A percentile compares a stretch with the other conserved stretches of the same genome.
Conservation (phyloP, 768 basidiomycete genomes). For the Crassisporium funariophilum region DNA sequence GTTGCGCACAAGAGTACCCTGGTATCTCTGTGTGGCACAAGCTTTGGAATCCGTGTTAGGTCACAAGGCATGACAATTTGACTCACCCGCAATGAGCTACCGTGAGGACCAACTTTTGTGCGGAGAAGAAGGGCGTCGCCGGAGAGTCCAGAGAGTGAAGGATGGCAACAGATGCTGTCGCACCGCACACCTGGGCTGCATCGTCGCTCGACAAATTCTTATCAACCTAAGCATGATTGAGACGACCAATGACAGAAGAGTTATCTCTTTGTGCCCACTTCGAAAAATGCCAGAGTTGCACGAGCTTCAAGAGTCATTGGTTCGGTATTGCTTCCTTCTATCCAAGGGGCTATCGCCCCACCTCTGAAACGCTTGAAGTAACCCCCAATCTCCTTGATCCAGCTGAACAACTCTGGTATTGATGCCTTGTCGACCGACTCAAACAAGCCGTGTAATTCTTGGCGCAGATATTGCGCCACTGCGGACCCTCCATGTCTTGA, state of each 20-base stretch:
- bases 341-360: constrained; percentile 76
- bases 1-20: constrained; percentile 82
- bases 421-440: constrained; percentile 73
- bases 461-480: constrained; percentile 82
- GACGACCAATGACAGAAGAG: not conserved
- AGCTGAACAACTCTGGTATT: constrained; percentile 74
- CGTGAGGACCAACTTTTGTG: constrained; percentile 74
- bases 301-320: constrained; percentile 80
- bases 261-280: constrained; percentile 58
- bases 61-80: not conserved
- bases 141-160: constrained; percentile 90
- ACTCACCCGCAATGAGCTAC: constrained; percentile 91
- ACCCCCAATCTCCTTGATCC: constrained; percentile 80
- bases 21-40: constrained; percentile 72
- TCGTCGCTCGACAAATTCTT: constrained; percentile 68
- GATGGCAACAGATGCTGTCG: constrained; percentile 88
- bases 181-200: constrained; percentile 77
- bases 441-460: constrained; percentile 84
- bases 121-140: constrained; percentile 79
- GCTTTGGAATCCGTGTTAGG: not conserved
- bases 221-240: constrained; percentile 58
- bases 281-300: constrained; percentile 83
- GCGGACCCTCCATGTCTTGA: constrained; percentile 89
- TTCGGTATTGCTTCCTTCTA: constrained; percentile 35
- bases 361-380: constrained; percentile 91